A percentile compares a stretch with the other conserved stretches of the same genome.
Conservation (phyloP, 345 rosid genomes). For the Aquilaria sinensis region DNA sequence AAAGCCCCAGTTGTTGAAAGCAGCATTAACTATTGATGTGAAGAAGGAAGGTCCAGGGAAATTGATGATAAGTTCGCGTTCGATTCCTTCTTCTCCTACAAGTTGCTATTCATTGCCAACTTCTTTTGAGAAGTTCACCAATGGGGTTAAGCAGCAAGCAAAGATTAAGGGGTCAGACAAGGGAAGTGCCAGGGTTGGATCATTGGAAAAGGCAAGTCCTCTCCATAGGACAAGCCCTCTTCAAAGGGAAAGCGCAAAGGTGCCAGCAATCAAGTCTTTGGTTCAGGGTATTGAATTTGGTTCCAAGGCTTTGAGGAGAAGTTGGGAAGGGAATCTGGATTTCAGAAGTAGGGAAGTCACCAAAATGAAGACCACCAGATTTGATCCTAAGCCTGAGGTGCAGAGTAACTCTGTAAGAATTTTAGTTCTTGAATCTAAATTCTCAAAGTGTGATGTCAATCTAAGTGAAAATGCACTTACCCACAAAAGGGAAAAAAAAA, state of each 20-base stretch:
- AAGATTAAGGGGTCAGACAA: constrained; percentile 50
- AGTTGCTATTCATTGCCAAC: constrained; percentile 78
- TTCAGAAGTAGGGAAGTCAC: constrained; percentile 41
- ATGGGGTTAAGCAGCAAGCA: constrained; percentile 62
- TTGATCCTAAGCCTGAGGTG: constrained; percentile 42
- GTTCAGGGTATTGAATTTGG: constrained; percentile 69
- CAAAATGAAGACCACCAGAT: constrained; percentile 30
- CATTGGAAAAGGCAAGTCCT: constrained; percentile 40
- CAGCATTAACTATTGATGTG: constrained; percentile 35
- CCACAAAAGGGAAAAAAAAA: no score
- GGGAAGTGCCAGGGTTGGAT: constrained; percentile 37
- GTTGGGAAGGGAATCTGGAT: constrained; percentile 88
- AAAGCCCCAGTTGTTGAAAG: constrained; percentile 43
- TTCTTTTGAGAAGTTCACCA: constrained; percentile 70
- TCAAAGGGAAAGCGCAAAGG: constrained; percentile 26
- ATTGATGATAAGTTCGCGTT: constrained; percentile 57
- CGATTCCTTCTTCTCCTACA: constrained; percentile 76
- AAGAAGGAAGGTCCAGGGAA: constrained; percentile 48
- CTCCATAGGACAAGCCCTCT: constrained; percentile 41
- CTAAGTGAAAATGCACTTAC: background rate
- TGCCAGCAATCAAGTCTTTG: constrained; percentile 46
- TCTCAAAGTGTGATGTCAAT: background rate
- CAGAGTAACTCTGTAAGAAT: constrained; percentile 53
- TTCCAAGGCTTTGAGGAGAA: constrained; percentile 79
- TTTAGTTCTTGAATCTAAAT: background rate